Conservation (phyloP, 371 early-diverging fungal genomes). For the Apophysomyces ossiformis region DNA sequence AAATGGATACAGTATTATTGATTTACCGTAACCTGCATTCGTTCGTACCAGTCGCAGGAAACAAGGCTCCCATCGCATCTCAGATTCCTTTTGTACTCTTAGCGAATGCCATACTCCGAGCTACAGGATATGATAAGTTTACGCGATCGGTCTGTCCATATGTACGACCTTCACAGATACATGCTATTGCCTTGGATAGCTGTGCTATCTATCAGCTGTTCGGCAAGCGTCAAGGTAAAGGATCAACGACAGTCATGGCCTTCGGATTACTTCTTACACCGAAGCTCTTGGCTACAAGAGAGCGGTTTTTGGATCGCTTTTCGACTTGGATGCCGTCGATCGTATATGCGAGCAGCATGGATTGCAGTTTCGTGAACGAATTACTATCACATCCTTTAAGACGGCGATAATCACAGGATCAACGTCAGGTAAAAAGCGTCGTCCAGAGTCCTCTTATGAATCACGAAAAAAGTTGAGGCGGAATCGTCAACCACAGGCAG, state of each 20-base stretch:
- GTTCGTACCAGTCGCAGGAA: not conserved
- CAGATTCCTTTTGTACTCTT: not conserved
- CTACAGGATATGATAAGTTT: conserved; percentile 5
- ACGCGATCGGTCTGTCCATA: not conserved
- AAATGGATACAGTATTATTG: not conserved
- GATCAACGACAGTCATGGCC: conserved; percentile 1
- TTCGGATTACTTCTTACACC: not conserved
- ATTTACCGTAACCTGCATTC: not conserved
- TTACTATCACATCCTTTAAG: not conserved
- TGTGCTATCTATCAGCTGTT: conserved; percentile 1
- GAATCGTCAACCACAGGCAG: not conserved
- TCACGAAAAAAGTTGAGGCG: not conserved
- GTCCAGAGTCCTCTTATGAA: not conserved
- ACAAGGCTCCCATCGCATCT: not conserved
- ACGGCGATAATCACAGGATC: not conserved
- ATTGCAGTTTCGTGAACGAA: not conserved
- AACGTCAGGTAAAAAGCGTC: not conserved
- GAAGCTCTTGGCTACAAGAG: conserved; percentile 4
- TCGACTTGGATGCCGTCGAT: not conserved
- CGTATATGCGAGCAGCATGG: not conserved
- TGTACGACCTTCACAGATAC: not conserved
- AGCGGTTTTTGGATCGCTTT: conserved; percentile 1
- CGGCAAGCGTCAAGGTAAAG: not conserved
- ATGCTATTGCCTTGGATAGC: not conserved
- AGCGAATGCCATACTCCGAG: not conserved